A percentile compares a stretch with the other conserved stretches of the same genome.
These are phyloP conservation scores for Gossypium davidsonii DNA, from an alignment of 441 rosid species.

Conservation along the genomic window DNA sequence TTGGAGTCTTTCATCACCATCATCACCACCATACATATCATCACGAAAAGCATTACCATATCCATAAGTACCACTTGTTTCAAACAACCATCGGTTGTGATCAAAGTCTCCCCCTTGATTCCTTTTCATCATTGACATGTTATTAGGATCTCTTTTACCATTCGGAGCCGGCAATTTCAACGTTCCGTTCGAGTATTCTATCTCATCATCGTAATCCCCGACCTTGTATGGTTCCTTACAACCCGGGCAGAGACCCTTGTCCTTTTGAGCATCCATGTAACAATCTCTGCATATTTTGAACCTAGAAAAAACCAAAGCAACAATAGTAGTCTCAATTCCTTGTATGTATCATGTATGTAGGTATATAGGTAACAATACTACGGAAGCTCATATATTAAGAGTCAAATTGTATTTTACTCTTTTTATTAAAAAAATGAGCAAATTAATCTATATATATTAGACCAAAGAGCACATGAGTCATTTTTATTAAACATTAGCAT, in stretches of 20 bases:
- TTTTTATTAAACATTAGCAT: no score
- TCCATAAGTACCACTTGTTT: slow-evolving; percentile 78
- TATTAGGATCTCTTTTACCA: slow-evolving; percentile 37
- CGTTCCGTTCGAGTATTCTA: slow-evolving; percentile 50
- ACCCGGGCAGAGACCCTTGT: slow-evolving; percentile 69
- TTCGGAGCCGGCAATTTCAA: slow-evolving; percentile 67
- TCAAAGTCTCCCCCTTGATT: slow-evolving; percentile 84
- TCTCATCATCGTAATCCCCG: slow-evolving; percentile 52
- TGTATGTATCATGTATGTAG: no score
- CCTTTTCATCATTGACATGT: slow-evolving; percentile 81
- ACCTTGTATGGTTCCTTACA: slow-evolving; percentile 74
- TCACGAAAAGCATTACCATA: slow-evolving; percentile 83
- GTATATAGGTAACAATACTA: no score
- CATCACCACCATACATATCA: slow-evolving; percentile 49
- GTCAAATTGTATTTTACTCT: no score
- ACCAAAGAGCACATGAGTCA: no score
- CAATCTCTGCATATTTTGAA: slow-evolving; percentile 91
- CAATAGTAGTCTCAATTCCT: no score
- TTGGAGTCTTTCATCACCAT: slow-evolving; percentile 44
- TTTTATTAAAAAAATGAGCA: no score
- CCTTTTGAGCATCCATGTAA: slow-evolving; percentile 77
- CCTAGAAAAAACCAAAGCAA: slow-evolving; percentile 27
- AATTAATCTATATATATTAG: no score
- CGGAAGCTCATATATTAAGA: no score
- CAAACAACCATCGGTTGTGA: slow-evolving; percentile 79